Evolutionary conservation across 1,284 basidiomycete species (phyloP).

Genomic region (Ceratobasidium papillatum): DNA sequence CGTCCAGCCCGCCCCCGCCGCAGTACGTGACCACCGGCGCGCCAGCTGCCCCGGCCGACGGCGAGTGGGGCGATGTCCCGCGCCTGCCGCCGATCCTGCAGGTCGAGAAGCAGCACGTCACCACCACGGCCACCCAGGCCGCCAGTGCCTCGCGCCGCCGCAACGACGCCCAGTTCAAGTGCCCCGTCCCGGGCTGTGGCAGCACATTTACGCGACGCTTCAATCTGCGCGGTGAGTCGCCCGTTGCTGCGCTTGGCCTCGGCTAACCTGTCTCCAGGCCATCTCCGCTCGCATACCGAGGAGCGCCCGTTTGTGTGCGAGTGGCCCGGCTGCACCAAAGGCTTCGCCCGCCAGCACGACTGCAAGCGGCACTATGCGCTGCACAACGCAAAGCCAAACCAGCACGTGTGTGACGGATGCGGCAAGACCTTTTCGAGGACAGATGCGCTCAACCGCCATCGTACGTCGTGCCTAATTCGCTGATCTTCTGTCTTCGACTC

Average conservation of each 20-base stretch:
- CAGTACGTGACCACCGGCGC: conserved; percentile 26
- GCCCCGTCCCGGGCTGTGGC: conserved; percentile 93
- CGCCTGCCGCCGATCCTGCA: conserved; percentile 82
- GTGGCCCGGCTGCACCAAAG: conserved; percentile 92
- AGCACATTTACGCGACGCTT: conserved; percentile 92
- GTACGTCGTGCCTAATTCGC: conserved; percentile 62
- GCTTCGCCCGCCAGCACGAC: conserved; percentile 94
- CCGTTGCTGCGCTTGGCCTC: not conserved
- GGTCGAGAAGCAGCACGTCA: conserved; percentile 92
- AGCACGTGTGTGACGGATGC: conserved; percentile 90
- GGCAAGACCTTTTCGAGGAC: conserved; percentile 93
- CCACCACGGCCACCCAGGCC: conserved; percentile 92
- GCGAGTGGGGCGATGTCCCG: conserved; percentile 56
- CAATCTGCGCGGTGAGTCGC: conserved; percentile 74
- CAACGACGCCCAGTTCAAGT: conserved; percentile 90
- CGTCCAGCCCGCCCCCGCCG: conserved; percentile 61
- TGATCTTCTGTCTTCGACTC: conserved; percentile 20
- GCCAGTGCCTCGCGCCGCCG: conserved; percentile 88
- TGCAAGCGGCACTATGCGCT: conserved; percentile 94
- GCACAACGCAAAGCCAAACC: conserved; percentile 78
- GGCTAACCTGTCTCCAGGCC: conserved; percentile 61
- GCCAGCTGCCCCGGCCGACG: conserved; percentile 46
- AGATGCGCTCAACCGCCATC: conserved; percentile 83
- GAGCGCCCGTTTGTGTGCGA: conserved; percentile 93
- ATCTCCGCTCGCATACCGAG: conserved; percentile 95